A percentile compares a stretch with the other conserved stretches of the same genome.
Evolutionary conservation across 345 rosid genomes (phyloP).

Genomic region (Eucalyptus sp.): DNA sequence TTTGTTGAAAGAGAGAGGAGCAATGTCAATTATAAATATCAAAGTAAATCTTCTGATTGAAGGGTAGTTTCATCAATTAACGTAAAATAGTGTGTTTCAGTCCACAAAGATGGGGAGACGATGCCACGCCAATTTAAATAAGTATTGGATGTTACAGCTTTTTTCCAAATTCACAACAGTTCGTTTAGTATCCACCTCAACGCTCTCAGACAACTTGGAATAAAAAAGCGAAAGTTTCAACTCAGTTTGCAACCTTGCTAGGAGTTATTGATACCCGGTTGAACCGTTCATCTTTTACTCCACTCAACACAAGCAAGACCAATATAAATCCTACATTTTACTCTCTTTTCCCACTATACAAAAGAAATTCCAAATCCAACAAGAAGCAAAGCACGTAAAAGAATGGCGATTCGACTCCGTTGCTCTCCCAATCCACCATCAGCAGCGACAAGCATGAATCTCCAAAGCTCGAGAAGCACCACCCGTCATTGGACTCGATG

Average conservation of each 20-base stretch:
- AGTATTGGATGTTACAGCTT: neutral
- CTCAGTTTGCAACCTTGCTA: neutral
- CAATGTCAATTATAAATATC: neutral
- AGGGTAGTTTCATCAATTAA: neutral
- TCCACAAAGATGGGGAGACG: neutral
- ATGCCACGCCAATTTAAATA: neutral
- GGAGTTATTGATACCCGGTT: neutral
- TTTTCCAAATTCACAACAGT: neutral
- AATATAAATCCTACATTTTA: neutral
- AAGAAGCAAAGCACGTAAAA: neutral
- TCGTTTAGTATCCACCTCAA: neutral
- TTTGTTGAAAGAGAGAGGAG: neutral
- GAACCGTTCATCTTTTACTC: neutral
- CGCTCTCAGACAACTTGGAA: neutral
- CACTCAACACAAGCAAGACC: neutral
- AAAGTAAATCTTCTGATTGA: neutral
- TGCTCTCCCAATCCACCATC: neutral
- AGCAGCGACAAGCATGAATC: neutral
- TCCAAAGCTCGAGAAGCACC: neutral
- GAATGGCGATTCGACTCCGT: neutral
- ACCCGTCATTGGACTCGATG: slow-evolving; percentile 13
- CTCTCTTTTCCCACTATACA: neutral
- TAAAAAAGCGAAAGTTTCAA: neutral
- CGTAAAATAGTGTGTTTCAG: neutral
- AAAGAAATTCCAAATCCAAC: neutral